A percentile compares a stretch with the other conserved stretches of the same genome.
phyloP scores from a whole-genome alignment of 1,139 yeast genomes.

The Scheffersomyces titani region DNA sequence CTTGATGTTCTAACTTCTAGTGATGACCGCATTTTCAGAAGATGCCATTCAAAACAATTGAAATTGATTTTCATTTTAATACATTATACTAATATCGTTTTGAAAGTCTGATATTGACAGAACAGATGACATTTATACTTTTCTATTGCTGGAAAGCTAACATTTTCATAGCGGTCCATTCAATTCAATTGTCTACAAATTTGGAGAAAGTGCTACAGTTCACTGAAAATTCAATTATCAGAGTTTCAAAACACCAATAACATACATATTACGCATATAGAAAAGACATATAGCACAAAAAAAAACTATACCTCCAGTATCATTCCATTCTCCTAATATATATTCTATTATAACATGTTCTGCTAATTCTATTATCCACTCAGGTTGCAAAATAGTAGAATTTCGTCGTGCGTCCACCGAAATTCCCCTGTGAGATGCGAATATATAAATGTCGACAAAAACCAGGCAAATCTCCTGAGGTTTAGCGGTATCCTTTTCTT shows the following conservation, averaged over 20 bases:
- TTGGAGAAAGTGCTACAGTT: not conserved
- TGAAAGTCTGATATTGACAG: too few species aligned
- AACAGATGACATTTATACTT: too few species aligned
- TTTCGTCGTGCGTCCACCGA: not conserved
- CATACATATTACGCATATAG: too few species aligned
- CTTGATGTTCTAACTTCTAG: too few species aligned
- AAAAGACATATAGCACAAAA: too few species aligned
- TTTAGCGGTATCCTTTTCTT: not conserved
- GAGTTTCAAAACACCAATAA: not conserved
- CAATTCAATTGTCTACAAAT: too few species aligned
- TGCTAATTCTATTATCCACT: not conserved
- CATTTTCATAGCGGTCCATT: too few species aligned
- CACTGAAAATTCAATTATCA: not conserved
- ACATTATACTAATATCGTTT: too few species aligned
- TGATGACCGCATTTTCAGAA: too few species aligned
- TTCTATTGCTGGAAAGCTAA: too few species aligned
- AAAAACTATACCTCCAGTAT: not conserved
- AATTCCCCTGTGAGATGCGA: not conserved
- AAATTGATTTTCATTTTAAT: too few species aligned
- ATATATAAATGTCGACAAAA: not conserved
- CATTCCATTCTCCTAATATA: not conserved
- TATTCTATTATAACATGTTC: not conserved
- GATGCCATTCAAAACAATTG: too few species aligned
- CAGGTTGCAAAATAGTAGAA: not conserved
- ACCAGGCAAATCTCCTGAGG: not conserved